Conservation (phyloP, 1,284 basidiomycete genomes). For the Afroboletus lepidellus region DNA sequence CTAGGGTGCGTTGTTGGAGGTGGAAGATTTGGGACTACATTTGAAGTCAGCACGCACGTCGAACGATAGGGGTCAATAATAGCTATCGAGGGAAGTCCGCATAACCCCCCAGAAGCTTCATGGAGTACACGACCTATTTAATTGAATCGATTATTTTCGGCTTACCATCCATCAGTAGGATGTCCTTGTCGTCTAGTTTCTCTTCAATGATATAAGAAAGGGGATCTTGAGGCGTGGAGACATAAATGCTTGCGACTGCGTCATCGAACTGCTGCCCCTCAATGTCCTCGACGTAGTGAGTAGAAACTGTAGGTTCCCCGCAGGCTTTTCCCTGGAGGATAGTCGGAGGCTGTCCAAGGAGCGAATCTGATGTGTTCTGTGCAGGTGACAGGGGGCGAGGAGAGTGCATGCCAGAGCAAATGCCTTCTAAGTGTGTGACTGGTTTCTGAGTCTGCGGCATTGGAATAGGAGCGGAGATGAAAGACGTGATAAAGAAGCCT, state of each 20-base stretch:
- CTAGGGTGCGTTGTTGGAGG: constrained; percentile 46
- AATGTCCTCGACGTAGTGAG: neutral
- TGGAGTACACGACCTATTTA: constrained; percentile 10
- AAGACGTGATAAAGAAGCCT: constrained; percentile 35
- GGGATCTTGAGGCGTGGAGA: constrained; percentile 24
- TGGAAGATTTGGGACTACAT: constrained; percentile 50
- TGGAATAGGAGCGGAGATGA: constrained; percentile 33
- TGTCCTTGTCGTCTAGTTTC: constrained; percentile 49
- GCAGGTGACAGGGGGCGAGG: constrained; percentile 33
- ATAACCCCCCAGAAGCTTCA: constrained; percentile 22
- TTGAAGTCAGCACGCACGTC: constrained; percentile 18
- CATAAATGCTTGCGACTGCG: constrained; percentile 29
- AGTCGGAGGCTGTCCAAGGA: constrained; percentile 42
- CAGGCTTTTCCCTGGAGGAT: neutral
- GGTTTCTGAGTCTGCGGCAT: constrained; percentile 17
- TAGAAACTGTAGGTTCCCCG: constrained; percentile 6
- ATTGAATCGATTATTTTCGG: constrained; percentile 14
- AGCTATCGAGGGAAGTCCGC: constrained; percentile 22
- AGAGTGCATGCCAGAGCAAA: constrained; percentile 19
- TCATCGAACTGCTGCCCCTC: constrained; percentile 25
- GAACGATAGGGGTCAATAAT: constrained; percentile 21
- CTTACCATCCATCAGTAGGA: constrained; percentile 53
- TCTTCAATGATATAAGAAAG: constrained; percentile 48
- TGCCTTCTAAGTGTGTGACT: constrained; percentile 15
- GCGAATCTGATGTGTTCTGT: constrained; percentile 35